Percentiles rank a stretch among this genome's conserved stretches.
Evolutionary conservation across 2,329 filamentous ascomycete genomes (phyloP).

Genomic region (Bertia moriformis): DNA sequence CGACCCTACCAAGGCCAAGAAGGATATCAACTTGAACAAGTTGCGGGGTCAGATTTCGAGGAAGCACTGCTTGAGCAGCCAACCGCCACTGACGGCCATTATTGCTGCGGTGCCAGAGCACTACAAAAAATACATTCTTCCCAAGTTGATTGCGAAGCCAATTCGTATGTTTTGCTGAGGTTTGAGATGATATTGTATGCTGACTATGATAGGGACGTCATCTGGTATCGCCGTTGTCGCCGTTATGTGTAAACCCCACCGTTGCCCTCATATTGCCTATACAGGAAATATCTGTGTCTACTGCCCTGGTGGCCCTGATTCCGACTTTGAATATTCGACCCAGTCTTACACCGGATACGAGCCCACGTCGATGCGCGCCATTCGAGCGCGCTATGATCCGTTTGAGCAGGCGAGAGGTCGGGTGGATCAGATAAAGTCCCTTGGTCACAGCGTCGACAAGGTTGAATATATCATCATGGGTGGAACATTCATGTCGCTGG

Average conservation of each 20-base stretch:
- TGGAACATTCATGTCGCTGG: constrained; percentile 94
- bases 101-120: constrained; percentile 98
- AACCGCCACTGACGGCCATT: constrained; percentile 87
- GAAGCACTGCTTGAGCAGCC: constrained; percentile 77
- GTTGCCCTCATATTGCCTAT: constrained; percentile 94
- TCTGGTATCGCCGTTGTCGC: constrained; percentile 96
- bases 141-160: constrained; percentile 90
- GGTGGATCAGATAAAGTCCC: constrained; percentile 88
- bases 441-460: constrained; percentile 95
- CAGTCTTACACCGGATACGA: constrained; percentile 98
- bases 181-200: too few relatives aligned
- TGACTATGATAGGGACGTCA: constrained; percentile 53
- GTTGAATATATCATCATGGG: constrained; percentile 99
- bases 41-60: constrained; percentile 77
- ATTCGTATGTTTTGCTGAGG: constrained; percentile 50
- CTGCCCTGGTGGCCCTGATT: constrained; percentile 91
- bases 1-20: constrained; percentile 57
- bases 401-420: constrained; percentile 93
- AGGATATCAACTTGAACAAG: constrained; percentile 84
- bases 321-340: constrained; percentile 97
- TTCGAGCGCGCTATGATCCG: constrained; percentile 89
- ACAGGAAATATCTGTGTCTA: constrained; percentile 99
- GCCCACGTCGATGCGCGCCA: constrained; percentile 95
- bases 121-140: constrained; percentile 97
- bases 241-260: constrained; percentile 98